A percentile compares a stretch with the other conserved stretches of the same genome.
These are phyloP conservation scores for Sporisorium exsertum DNA, from an alignment of 1,284 basidiomycete species.

Conservation along the genomic window DNA sequence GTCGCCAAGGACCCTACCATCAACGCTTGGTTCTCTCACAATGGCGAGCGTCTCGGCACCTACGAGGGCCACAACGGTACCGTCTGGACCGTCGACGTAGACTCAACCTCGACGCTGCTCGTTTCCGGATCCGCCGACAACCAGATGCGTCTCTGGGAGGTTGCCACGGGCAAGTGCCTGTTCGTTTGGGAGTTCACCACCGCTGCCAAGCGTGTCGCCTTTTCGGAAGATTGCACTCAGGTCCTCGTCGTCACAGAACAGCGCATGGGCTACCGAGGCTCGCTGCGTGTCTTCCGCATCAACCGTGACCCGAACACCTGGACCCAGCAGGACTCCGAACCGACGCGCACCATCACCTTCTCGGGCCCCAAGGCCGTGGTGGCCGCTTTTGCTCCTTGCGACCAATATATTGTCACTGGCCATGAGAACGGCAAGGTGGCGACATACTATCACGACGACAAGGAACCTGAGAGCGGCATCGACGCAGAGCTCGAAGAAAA, in stretches of 20 bases:
- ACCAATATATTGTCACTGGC: constrained; percentile 86
- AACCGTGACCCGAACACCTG: constrained; percentile 64
- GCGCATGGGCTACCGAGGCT: constrained; percentile 81
- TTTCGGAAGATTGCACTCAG: constrained; percentile 78
- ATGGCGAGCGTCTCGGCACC: constrained; percentile 95
- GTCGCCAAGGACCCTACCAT: constrained; percentile 95
- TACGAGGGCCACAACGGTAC: constrained; percentile 96
- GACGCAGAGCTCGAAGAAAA: constrained; percentile 90
- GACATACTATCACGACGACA: constrained; percentile 65
- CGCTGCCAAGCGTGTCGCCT: constrained; percentile 93
- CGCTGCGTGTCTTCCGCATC: constrained; percentile 86
- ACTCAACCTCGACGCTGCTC: constrained; percentile 86
- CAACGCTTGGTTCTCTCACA: constrained; percentile 98
- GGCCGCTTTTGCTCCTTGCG: constrained; percentile 86
- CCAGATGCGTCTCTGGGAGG: constrained; percentile 89
- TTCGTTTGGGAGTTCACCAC: constrained; percentile 92
- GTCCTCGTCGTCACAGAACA: constrained; percentile 93
- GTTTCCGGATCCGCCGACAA: constrained; percentile 90
- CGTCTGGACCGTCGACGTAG: constrained; percentile 95
- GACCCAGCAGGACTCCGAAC: constrained; percentile 62
- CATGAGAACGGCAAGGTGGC: constrained; percentile 94
- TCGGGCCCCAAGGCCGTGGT: constrained; percentile 83
- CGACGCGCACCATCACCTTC: constrained; percentile 67
- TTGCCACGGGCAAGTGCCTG: constrained; percentile 86
- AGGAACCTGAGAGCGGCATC: constrained; percentile 71